These are phyloP conservation scores for Rhizophlyctis rosea DNA, from an alignment of 192 early-diverging fungal species.

Conservation along the genomic window DNA sequence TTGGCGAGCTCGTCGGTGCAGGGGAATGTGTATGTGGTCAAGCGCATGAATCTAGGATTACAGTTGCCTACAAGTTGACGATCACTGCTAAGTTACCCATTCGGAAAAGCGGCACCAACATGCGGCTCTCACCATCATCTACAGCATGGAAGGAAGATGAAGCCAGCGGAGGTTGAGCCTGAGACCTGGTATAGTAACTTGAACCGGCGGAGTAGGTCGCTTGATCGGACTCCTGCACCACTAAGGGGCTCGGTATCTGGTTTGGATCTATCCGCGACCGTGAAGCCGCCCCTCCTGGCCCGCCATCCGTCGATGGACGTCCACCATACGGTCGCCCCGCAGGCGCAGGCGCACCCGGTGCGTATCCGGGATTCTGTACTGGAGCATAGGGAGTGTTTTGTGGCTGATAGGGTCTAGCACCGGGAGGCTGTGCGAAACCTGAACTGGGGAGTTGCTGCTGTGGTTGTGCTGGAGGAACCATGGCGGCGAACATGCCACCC, in stretches of 20 bases:
- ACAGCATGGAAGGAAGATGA: constrained; percentile 74
- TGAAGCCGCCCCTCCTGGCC: not conserved
- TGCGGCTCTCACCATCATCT: constrained; percentile 76
- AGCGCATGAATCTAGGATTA: constrained; percentile 87
- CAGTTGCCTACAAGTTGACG: constrained; percentile 34
- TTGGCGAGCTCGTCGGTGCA: constrained; percentile 75
- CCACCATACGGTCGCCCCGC: not conserved
- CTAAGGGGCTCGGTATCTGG: constrained; percentile 87
- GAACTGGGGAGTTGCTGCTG: not conserved
- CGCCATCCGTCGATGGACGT: not conserved
- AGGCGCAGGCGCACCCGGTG: not conserved
- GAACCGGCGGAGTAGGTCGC: constrained; percentile 55
- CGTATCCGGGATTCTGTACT: constrained; percentile 7
- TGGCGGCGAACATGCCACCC: too few relatives aligned
- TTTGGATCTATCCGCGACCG: constrained; percentile 78
- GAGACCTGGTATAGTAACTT: constrained; percentile 71
- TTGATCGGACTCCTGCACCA: constrained; percentile 83
- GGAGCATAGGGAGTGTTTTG: constrained; percentile 11
- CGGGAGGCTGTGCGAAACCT: not conserved
- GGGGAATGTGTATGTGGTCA: constrained; percentile 86
- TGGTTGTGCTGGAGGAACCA: not conserved
- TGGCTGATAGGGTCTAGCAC: not conserved
- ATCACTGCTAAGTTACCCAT: too few relatives aligned
- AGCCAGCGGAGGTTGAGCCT: constrained; percentile 71
- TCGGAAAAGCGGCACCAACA: too few relatives aligned